These are phyloP conservation scores for Eimeria brunetti DNA, from an alignment of 169 alveolate species.

Conservation along the genomic window DNA sequence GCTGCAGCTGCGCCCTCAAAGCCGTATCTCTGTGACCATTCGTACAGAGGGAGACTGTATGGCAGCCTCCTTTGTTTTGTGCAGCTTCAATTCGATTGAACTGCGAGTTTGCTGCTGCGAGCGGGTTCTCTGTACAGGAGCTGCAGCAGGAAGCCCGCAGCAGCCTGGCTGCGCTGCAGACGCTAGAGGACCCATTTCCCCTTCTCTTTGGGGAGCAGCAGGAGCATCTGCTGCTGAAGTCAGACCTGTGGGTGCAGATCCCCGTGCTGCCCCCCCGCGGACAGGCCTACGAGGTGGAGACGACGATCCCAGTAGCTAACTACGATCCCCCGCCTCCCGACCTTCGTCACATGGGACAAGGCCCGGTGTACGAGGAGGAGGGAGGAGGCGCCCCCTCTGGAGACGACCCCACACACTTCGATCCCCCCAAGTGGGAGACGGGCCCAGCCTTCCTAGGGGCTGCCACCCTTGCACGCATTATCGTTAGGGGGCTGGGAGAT, in stretches of 20 bases:
- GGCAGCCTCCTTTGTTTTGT: neutral
- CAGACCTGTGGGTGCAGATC: slow-evolving; percentile 59
- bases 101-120: neutral
- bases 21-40: neutral
- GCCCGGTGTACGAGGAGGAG: slow-evolving; percentile 21
- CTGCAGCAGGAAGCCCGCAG: slow-evolving; percentile 78
- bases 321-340: slow-evolving; percentile 51
- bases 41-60: neutral
- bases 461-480: slow-evolving; percentile 40
- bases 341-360: slow-evolving; percentile 25
- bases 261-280: slow-evolving; percentile 66
- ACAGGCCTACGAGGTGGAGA: slow-evolving; percentile 35
- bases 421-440: slow-evolving; percentile 68
- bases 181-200: slow-evolving; percentile 63
- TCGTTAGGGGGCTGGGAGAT: slow-evolving; percentile 72
- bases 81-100: neutral
- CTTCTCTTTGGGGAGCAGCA: slow-evolving; percentile 71
- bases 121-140: slow-evolving; percentile 33
- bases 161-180: slow-evolving; percentile 69
- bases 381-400: neutral
- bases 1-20: neutral
- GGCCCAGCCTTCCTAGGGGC: slow-evolving; percentile 63
- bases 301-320: slow-evolving; percentile 58
- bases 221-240: slow-evolving; percentile 58
- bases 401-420: slow-evolving; percentile 42